These are phyloP conservation scores for Fusarium setosum DNA, from an alignment of 2,329 filamentous ascomycete species.

Conservation along the genomic window DNA sequence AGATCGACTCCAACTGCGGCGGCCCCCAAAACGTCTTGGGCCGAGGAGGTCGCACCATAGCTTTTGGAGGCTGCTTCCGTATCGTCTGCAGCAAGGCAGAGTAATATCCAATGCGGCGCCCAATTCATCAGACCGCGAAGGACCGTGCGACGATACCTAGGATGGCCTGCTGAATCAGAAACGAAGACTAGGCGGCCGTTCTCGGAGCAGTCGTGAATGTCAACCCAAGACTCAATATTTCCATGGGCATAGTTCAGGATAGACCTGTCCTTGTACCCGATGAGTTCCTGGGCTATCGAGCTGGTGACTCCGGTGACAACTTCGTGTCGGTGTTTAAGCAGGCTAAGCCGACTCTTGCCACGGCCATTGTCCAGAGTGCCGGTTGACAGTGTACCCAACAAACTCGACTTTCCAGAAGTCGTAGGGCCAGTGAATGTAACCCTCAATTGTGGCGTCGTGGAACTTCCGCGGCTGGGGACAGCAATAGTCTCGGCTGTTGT, in stretches of 20 bases:
- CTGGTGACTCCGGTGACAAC: slow-evolving; percentile 92
- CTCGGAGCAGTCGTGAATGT: slow-evolving; percentile 85
- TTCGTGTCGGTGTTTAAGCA: slow-evolving; percentile 94
- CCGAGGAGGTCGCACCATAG: slow-evolving; percentile 57
- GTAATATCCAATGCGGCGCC: slow-evolving; percentile 92
- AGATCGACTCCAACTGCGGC: slow-evolving; percentile 73
- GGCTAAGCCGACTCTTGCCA: slow-evolving; percentile 87
- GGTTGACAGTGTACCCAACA: slow-evolving; percentile 89
- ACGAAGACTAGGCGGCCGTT: slow-evolving; percentile 84
- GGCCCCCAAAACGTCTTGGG: slow-evolving; percentile 63
- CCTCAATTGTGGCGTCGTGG: slow-evolving; percentile 79
- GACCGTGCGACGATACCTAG: slow-evolving; percentile 89
- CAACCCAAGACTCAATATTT: slow-evolving; percentile 92
- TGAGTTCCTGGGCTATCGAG: slow-evolving; percentile 91
- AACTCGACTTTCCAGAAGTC: slow-evolving; percentile 90
- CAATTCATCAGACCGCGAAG: slow-evolving; percentile 92
- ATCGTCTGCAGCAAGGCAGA: slow-evolving; percentile 88
- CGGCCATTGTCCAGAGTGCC: slow-evolving; percentile 91
- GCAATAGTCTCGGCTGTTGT: slow-evolving; percentile 22
- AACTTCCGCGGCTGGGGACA: slow-evolving; percentile 56
- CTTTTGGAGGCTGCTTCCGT: slow-evolving; percentile 55
- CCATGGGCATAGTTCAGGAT: slow-evolving; percentile 88
- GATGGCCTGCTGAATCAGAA: slow-evolving; percentile 91
- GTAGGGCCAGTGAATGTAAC: slow-evolving; percentile 91
- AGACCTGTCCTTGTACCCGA: slow-evolving; percentile 76